phyloP scores from a whole-genome alignment of 176 grass and related monocot genomes.

The Aegilops speltoides region DNA sequence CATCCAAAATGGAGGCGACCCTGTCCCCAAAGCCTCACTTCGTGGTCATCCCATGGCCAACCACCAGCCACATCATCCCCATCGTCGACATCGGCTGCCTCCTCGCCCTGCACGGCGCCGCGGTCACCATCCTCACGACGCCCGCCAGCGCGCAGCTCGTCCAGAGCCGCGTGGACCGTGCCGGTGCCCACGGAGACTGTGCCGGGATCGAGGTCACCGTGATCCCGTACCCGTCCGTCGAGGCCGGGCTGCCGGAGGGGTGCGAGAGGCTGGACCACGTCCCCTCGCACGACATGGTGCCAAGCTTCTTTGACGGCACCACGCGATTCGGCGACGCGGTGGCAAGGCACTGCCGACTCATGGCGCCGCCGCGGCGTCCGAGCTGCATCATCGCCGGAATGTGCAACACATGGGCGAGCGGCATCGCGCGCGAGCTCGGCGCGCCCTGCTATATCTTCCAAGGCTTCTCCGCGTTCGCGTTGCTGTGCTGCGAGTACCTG shows the following conservation, averaged over 20 bases:
- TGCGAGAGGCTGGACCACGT: slow-evolving; percentile 53
- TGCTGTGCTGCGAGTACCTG: slow-evolving; percentile 40
- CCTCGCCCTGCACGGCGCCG: slow-evolving; percentile 50
- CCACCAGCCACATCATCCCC: slow-evolving; percentile 63
- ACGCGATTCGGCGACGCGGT: slow-evolving; percentile 29
- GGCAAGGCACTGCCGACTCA: slow-evolving; percentile 17
- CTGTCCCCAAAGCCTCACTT: slow-evolving; percentile 32
- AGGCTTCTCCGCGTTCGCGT: slow-evolving; percentile 42
- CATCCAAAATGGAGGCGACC: not conserved
- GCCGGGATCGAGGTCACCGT: slow-evolving; percentile 14
- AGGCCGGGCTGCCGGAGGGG: slow-evolving; percentile 48
- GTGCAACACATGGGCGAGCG: slow-evolving; percentile 48
- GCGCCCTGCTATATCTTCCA: slow-evolving; percentile 49
- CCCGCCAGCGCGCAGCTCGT: slow-evolving; percentile 34
- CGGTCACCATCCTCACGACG: slow-evolving; percentile 56
- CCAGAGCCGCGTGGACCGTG: slow-evolving; percentile 36
- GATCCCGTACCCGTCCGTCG: slow-evolving; percentile 33
- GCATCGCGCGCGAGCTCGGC: slow-evolving; percentile 44
- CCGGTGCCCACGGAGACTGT: not conserved
- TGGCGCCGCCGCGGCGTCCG: slow-evolving; percentile 3
- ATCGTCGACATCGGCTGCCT: slow-evolving; percentile 53
- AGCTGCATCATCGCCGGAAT: slow-evolving; percentile 54
- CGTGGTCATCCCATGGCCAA: slow-evolving; percentile 42
- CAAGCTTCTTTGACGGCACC: slow-evolving; percentile 40
- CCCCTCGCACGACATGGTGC: not conserved